Percentiles rank a stretch among this genome's conserved stretches.
Evolutionary conservation across 768 basidiomycete genomes (phyloP).

Genomic region (Megacollybia marginata): DNA sequence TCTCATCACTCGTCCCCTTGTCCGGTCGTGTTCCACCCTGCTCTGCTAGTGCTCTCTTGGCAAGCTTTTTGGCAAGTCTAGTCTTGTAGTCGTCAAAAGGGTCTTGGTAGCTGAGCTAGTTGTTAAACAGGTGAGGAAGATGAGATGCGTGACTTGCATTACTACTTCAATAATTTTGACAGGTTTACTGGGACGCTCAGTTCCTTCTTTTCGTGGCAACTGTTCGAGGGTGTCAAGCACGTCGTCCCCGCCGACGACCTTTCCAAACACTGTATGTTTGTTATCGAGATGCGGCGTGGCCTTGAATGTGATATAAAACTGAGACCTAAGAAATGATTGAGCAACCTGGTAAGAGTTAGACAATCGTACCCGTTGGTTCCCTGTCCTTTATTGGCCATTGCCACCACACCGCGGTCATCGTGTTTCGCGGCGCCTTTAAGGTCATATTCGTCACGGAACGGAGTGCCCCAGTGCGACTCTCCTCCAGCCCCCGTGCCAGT

Average conservation of each 20-base stretch:
- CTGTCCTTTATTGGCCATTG: conserved; percentile 95
- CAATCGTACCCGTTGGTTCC: conserved; percentile 71
- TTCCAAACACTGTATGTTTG: conserved; percentile 96
- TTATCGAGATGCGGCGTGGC: conserved; percentile 80
- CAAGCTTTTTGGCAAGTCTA: conserved; percentile 73
- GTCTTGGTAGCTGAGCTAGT: conserved; percentile 67
- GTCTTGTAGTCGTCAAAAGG: conserved; percentile 92
- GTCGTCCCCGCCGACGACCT: conserved; percentile 93
- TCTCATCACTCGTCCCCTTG: conserved; percentile 57
- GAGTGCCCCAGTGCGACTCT: conserved; percentile 88
- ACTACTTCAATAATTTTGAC: conserved; percentile 81
- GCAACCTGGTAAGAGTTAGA: conserved; percentile 3
- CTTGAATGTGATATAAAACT: conserved; percentile 90
- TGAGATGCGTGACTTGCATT: conserved; percentile 48
- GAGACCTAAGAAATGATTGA: conserved; percentile 45
- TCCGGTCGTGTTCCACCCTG: conserved; percentile 20
- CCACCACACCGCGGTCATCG: conserved; percentile 74
- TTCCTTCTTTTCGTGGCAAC: conserved; percentile 72
- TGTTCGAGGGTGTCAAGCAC: conserved; percentile 80
- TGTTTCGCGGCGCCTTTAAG: conserved; percentile 84
- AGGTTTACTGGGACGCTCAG: conserved; percentile 80
- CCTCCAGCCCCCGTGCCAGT: conserved; percentile 94
- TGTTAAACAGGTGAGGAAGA: too few species aligned
- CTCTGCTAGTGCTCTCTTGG: conserved; percentile 37
- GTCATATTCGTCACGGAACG: conserved; percentile 92